These are phyloP conservation scores for Marsdenia floribunda DNA, from an alignment of 257 asterid genomes.

Conservation along the genomic window DNA sequence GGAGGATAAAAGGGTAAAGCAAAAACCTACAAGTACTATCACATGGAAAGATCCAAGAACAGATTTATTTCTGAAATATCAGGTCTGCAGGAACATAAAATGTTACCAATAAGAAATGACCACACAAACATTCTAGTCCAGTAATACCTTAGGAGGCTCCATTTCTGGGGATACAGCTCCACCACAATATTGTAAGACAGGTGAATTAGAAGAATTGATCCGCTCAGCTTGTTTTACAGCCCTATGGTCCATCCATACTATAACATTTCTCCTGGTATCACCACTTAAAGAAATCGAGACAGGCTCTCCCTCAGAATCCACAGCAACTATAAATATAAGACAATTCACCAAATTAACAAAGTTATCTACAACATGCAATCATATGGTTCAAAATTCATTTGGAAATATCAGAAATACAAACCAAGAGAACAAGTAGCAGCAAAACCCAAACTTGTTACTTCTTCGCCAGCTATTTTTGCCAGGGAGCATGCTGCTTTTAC, in stretches of 20 bases:
- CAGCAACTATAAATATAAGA: constrained; percentile 68
- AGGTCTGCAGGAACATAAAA: neutral
- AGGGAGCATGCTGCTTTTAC: constrained; percentile 74
- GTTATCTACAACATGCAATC: neutral
- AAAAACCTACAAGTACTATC: neutral
- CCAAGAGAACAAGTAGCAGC: constrained; percentile 99
- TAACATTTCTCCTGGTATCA: constrained; percentile 84
- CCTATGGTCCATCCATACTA: constrained; percentile 99
- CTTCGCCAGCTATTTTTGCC: constrained; percentile 66
- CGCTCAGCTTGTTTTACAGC: constrained; percentile 91
- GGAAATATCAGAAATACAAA: constrained; percentile 24
- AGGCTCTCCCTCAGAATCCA: constrained; percentile 89
- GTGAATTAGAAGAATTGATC: constrained; percentile 79
- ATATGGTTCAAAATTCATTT: constrained; percentile 2
- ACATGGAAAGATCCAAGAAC: neutral
- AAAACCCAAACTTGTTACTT: constrained; percentile 88
- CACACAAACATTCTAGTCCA: neutral
- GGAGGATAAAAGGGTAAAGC: neutral
- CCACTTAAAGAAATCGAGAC: constrained; percentile 91
- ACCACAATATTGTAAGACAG: constrained; percentile 91
- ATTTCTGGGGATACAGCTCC: constrained; percentile 95
- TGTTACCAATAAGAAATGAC: neutral
- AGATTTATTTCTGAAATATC: neutral
- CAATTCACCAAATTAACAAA: constrained; percentile 33
- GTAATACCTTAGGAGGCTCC: constrained; percentile 92